Evolutionary conservation across 73 alveolate genomes (phyloP), one percentile per base, ranked within the genome.

Genomic region (Stentor coeruleus): DNA sequence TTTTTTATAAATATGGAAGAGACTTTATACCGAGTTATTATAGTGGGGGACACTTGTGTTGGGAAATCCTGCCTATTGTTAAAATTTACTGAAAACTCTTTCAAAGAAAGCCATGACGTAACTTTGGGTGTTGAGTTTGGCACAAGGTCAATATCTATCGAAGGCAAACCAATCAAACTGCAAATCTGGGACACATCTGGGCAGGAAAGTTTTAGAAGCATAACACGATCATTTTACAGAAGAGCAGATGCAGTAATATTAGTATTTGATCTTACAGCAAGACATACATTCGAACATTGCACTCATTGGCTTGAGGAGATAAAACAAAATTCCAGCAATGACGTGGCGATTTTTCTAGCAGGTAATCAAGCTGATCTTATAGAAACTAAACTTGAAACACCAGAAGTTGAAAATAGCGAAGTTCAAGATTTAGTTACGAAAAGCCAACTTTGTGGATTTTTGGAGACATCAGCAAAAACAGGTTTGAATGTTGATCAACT

Each of bases 181-280:
- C 79, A 92, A 77, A 88, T 97, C 36, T 97, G 99, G 99, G 99
- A 97, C 90, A 97, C 99, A 3, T 98, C 99, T 0, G 99, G 99
- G 4, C 94, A 95, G 77, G 99, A 97, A 90, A 85, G 89, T 42
- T 97, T 97, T 81, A 91, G 96, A 82, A 81, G 96, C 40, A 85
- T 95, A 59, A 96, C 98, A 26, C 85, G 95, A 83, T 81, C 93
- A n/a, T 96, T 92, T 90, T 96, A 96, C 89, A 90, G 96, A 86
- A 89, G 93, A 20, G 94, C 98, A 58, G 95, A 89, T 39, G 97
- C 97, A 4, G 99, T 97, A 3, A 66, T 93, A 37, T 55, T 96
- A 35, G 95, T 94, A 2, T 95, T 93, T 85, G 99, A 96, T 83
- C 87, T 96, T 4, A 87, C 99, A 6, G 93, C 42, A 74, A 74